Evolutionary conservation across 2,329 filamentous ascomycete species (phyloP).

Genomic region (Blumeria hordei): DNA sequence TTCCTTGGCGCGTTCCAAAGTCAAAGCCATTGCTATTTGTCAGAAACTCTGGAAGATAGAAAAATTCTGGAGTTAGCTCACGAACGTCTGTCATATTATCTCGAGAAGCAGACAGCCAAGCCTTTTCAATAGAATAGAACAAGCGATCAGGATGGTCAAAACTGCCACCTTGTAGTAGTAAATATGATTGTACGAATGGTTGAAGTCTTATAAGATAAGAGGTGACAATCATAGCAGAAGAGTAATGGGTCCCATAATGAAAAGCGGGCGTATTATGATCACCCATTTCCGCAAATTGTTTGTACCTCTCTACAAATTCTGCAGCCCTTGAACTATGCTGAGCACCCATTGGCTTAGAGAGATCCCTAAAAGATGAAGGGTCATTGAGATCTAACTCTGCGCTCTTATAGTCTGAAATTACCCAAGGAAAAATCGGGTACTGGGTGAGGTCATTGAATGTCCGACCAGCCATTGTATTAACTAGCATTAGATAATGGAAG

Average conservation of each 20-base stretch:
- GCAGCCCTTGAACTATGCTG: constrained; percentile 54
- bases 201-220: constrained; percentile 89
- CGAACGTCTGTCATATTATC: constrained; percentile 86
- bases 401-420: constrained; percentile 85
- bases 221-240: constrained; percentile 94
- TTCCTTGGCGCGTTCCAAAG: constrained; percentile 69
- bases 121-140: constrained; percentile 77
- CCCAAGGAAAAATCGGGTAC: constrained; percentile 95
- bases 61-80: constrained; percentile 91
- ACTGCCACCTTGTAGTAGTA: constrained; percentile 78
- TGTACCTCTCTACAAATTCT: constrained; percentile 65
- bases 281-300: constrained; percentile 72
- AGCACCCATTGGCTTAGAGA: constrained; percentile 91
- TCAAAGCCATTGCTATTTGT: constrained; percentile 89
- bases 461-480: constrained; percentile 89
- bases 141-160: constrained; percentile 92
- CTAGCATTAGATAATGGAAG: constrained; percentile 95
- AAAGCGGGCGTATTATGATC: constrained; percentile 56
- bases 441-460: constrained; percentile 97
- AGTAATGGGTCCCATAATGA: constrained; percentile 96
- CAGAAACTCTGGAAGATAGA: constrained; percentile 84
- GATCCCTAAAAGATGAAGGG: constrained; percentile 64
- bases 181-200: constrained; percentile 87
- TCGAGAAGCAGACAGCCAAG: constrained; percentile 73
- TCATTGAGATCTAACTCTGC: constrained; percentile 73